phyloP scores from a whole-genome alignment of 1,284 basidiomycete genomes.

The Leccinum angustisporum region DNA sequence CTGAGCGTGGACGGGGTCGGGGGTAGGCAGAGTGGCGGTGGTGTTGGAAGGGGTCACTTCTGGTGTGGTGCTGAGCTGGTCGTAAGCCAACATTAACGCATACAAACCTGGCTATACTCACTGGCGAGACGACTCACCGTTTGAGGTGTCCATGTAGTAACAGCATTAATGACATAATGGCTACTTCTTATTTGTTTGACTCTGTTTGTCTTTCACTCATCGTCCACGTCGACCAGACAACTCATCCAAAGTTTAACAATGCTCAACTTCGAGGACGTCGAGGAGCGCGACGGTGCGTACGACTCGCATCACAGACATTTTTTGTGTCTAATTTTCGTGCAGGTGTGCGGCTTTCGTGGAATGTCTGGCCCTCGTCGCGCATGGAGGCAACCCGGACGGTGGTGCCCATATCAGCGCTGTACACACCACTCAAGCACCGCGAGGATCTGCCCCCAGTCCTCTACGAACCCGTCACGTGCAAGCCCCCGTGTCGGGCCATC shows the following conservation, averaged over 20 bases:
- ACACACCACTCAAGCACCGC: slow-evolving; percentile 93
- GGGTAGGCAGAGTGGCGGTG: slow-evolving; percentile 19
- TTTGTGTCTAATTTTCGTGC: not conserved
- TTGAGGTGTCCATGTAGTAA: not conserved
- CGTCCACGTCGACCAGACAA: slow-evolving; percentile 24
- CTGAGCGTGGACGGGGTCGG: slow-evolving; percentile 13
- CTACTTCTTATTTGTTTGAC: slow-evolving; percentile 22
- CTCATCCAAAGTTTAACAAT: slow-evolving; percentile 20
- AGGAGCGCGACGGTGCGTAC: slow-evolving; percentile 59
- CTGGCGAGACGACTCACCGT: not conserved
- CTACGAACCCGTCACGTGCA: slow-evolving; percentile 99
- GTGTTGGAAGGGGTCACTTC: slow-evolving; percentile 23
- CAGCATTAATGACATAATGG: not conserved
- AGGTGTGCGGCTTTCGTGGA: slow-evolving; percentile 96
- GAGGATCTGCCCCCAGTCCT: slow-evolving; percentile 95
- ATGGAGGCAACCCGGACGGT: slow-evolving; percentile 98
- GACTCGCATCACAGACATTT: not conserved
- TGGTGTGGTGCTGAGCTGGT: not conserved
- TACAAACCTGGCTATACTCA: not conserved
- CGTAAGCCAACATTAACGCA: not conserved
- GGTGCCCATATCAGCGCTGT: slow-evolving; percentile 96
- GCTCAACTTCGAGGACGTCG: slow-evolving; percentile 60
- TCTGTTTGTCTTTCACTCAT: slow-evolving; percentile 18
- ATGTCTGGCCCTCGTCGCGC: slow-evolving; percentile 96
- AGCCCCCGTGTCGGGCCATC: slow-evolving; percentile 95